Evolutionary conservation across 805 yeast genomes (phyloP).

Genomic region (Candida tallmaniae): DNA sequence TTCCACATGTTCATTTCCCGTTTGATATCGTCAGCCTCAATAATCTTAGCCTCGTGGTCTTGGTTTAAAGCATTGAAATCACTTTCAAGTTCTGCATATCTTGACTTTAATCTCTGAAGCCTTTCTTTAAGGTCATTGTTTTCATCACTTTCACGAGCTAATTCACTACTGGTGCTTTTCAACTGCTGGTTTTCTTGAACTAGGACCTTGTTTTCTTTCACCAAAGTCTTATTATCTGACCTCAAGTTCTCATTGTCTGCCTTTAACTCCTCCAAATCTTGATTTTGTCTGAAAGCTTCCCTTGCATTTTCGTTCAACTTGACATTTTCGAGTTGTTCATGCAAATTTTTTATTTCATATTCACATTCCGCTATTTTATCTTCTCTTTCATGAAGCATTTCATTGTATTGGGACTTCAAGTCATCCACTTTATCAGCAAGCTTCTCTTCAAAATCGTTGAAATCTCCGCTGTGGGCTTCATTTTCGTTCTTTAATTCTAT

Average conservation of each 20-base stretch:
- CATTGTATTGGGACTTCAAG: conserved; percentile 7
- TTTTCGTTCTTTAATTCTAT: not conserved
- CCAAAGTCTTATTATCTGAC: not conserved
- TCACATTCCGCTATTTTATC: conserved; percentile 1
- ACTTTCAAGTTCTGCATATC: conserved; percentile 2
- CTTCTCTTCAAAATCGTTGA: conserved; percentile 1
- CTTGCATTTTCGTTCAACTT: not conserved
- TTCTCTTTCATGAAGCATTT: conserved; percentile 3
- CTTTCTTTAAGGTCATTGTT: not conserved
- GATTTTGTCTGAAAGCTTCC: not conserved
- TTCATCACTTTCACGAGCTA: not conserved
- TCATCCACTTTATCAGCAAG: conserved; percentile 6
- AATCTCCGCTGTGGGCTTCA: not conserved
- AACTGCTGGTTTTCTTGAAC: not conserved
- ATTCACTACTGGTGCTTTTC: not conserved
- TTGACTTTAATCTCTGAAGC: not conserved
- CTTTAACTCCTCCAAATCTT: not conserved
- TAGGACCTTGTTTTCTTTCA: not conserved
- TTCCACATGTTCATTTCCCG: conserved; percentile 11
- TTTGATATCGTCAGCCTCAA: conserved; percentile 16
- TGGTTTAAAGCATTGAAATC: conserved; percentile 3
- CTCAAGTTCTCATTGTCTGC: conserved; percentile 1
- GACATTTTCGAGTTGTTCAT: not conserved
- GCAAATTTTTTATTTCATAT: not conserved
- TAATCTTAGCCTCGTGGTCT: conserved; percentile 6